Base-by-base conservation (phyloP, 2,329 filamentous ascomycete species). In the Exophiala xenobiotica region DNA sequence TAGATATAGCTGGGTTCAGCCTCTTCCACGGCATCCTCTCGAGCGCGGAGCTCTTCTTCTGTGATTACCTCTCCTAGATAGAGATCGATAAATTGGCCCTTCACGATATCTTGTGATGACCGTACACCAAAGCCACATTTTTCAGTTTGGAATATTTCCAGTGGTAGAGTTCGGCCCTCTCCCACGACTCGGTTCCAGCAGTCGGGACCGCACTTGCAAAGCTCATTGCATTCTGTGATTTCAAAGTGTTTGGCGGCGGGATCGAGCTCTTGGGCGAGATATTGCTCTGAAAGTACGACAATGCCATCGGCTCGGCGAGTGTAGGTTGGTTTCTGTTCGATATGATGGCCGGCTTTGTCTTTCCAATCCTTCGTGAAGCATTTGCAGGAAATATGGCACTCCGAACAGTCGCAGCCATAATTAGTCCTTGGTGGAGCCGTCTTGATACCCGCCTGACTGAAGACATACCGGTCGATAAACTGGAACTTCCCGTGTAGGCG, bases 41-140 rank as follows among this genome's bases (percentile, higher is more conserved):
- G 69, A 4, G 60, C 51, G n/a, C 69, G 65, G 6, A 73, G 66
- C 16, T 65, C 64, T 5, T 63, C 43, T 19, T 65, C 63, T 0
- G 68, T 71, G 4, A 76, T 66, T 0, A 75, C 67, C 49, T 76
- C 73, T 2, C 73, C 73, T 0, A 73, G 66, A 49, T 76, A 76
- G 6, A 63, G 61, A 44, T 75, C 72, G 43, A 76, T 73, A 40
- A 73, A 75, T 54, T 75, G 72, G 0, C 73, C 73, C 1, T 64
- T 61, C 23, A 64, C 57, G 38, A 76, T 71, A 2, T 53, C 44
- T 16, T 70, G 63, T 6, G 52, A 49, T 1, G 70, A 74, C 3
- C 72, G 69, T 6, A 75, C 64, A 4, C 73, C 71, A 29, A 74
- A 74, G 2, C 73, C 73, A 43, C 73, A 68, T 22, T 59, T 55